Evolutionary conservation across 176 grass and related monocot species (phyloP), one percentile per base, ranked within the genome.

Genomic region (Triticum turgidum): DNA sequence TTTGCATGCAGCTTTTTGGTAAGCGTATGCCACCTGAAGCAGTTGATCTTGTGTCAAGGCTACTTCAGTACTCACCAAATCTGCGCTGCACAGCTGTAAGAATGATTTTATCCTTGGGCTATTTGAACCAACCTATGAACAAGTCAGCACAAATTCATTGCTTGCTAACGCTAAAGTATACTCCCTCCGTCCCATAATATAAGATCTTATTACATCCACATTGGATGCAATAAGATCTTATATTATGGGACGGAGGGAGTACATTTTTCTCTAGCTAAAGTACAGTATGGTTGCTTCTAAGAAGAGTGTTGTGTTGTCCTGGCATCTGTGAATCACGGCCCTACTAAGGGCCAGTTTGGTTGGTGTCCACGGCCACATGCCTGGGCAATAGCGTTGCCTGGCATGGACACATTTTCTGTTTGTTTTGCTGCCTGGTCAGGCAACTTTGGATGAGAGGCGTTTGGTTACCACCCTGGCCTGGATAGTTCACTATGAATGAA

Each of bases 11-110:
- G 93, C 87, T 98, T 83, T 98, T 98, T 87, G 87, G 92, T 63
- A 98, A 93, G 77, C 87, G 93, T 42, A 93, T 94, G 87, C 93
- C 95, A 22, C 93, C 93, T 63, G 95, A 98, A 75, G 93, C 95
- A 66, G 83, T 95, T 77, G 95, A 98, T 88, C 93, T 98, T 80
- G 88, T 98, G 44, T 98, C 93, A 77, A 98, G 95, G 83, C 63
- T 98, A 79, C 85, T 98, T 61, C 95, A 98, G 64, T 98, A 98
- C 80, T 98, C 95, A 70, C 95, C 95, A 63, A 95, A 92, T 85
- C 68, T 98, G 87, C 95, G 95, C 25, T 98, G 93, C 89, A 93
- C 91, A 49, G 95, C 95, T 81, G 95, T 98, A 95, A 95, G 91
- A 82, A 25, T 34, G 54, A 64, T 77, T 85, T 18, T 67, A 65